A percentile compares a stretch with the other conserved stretches of the same genome.
Evolutionary conservation across 1,284 basidiomycete species (phyloP).

Genomic region (Ganoderma lingzhi): DNA sequence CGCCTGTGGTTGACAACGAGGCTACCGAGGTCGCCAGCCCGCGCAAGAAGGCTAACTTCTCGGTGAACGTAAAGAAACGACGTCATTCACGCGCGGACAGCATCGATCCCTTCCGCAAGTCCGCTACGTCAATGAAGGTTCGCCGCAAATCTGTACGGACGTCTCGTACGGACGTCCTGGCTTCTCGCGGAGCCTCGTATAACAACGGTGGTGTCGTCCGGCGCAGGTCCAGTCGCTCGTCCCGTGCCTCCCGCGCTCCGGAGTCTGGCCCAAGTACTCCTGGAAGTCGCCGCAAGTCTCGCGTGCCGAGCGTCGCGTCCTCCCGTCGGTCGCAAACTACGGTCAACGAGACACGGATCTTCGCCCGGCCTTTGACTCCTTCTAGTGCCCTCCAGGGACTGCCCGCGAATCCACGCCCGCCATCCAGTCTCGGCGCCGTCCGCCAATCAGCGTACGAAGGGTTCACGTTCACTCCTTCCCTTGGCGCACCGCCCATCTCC

Average conservation of each 20-base stretch:
- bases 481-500: not conserved
- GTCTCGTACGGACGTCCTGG: conserved; percentile 13
- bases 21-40: conserved; percentile 5
- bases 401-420: conserved; percentile 24
- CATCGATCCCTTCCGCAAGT: conserved; percentile 34
- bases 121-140: conserved; percentile 13
- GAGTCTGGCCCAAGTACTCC: not conserved
- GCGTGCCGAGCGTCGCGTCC: conserved; percentile 6
- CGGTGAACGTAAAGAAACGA: conserved; percentile 22
- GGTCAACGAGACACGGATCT: conserved; percentile 15
- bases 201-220: conserved; percentile 11
- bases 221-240: conserved; percentile 20
- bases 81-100: conserved; percentile 31
- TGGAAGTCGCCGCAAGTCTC: conserved; percentile 14
- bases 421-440: conserved; percentile 12
- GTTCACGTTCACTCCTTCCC: not conserved
- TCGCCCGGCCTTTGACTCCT: conserved; percentile 10
- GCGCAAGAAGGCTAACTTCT: conserved; percentile 15
- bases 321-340: conserved; percentile 18
- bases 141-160: conserved; percentile 20
- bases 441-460: conserved; percentile 19
- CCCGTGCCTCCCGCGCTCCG: not conserved
- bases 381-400: conserved; percentile 13
- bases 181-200: conserved; percentile 12
- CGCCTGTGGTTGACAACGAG: conserved; percentile 17